Conservation (phyloP, 371 early-diverging fungal genomes). For the Mucor piriformis region DNA sequence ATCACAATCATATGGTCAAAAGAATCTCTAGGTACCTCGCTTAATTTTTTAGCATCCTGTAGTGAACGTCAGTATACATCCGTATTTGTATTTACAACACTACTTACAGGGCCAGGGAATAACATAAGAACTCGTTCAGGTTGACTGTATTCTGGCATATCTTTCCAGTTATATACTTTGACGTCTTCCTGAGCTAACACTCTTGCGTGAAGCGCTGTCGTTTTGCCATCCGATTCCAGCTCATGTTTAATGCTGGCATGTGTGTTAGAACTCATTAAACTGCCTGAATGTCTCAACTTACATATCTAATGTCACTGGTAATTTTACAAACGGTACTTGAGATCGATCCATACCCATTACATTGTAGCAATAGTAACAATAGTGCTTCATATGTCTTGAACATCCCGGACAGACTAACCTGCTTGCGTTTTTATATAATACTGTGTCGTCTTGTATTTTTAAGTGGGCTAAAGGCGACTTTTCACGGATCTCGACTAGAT, state of each 20-base stretch:
- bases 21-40: slow-evolving; percentile 58
- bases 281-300: too few relatives aligned
- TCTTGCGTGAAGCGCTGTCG: slow-evolving; percentile 85
- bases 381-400: slow-evolving; percentile 67
- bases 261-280: too few relatives aligned
- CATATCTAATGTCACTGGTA: slow-evolving; percentile 82
- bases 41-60: slow-evolving; percentile 70
- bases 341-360: slow-evolving; percentile 57
- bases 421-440: slow-evolving; percentile 34
- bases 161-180: slow-evolving; percentile 58
- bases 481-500: slow-evolving; percentile 15
- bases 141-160: slow-evolving; percentile 62
- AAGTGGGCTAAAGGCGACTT: slow-evolving; percentile 40
- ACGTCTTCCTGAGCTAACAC: slow-evolving; percentile 77
- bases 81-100: not conserved
- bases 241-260: slow-evolving; percentile 85
- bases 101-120: slow-evolving; percentile 83
- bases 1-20: slow-evolving; percentile 85
- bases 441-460: slow-evolving; percentile 45
- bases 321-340: slow-evolving; percentile 63
- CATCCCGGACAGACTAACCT: slow-evolving; percentile 61
- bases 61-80: not conserved
- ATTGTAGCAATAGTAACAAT: slow-evolving; percentile 73
- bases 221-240: slow-evolving; percentile 79
- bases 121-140: slow-evolving; percentile 76